Evolutionary conservation across 2,329 filamentous ascomycete genomes (phyloP), one percentile per base, ranked within the genome.

Genomic region (Fusarium luffae): DNA sequence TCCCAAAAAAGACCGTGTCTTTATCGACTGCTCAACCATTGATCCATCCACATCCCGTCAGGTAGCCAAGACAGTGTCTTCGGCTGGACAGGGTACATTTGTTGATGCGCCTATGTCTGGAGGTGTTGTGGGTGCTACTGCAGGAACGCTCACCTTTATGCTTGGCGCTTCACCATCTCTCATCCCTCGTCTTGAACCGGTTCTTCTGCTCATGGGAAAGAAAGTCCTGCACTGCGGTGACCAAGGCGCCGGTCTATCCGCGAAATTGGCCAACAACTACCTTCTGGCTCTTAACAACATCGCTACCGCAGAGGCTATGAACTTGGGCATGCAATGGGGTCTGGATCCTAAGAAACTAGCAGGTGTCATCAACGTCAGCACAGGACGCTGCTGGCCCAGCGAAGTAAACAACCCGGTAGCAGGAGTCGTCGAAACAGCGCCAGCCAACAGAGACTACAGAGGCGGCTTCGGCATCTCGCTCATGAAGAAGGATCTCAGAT

Each of bases 81-180:
- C 87, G 7, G 88, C 89, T 2, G 85, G 88, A 2, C 87, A 91
- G 77, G 93, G 93, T 55, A 86, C 85, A 54, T 98, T 98, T 76
- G 90, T 98, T 62, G 96, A 99, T 78, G 95, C 96, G 5, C 96
- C 96, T 46, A 97, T 99, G 91, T 98, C 95, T 0, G 96, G 96
- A 49, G 96, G 96, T 52, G 94, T 98, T 1, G 93, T 98, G 7
- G 96, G 95, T 44, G 96, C 96, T 13, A 85, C 89, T 8, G 93
- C 93, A 14, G 96, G 92, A 34, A 94, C 93, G 0, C 84, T 99
- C 61, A 97, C 94, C 0, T 99, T 99, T 79, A 98, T 99, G 96
- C 89, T 98, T 59, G 96, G 96, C 44, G 87, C 90, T 9, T 84
- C 89, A 0, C 77, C 83, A 2, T 82, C 86, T 6, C 79, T 92